A percentile compares a stretch with the other conserved stretches of the same genome.
These are phyloP conservation scores for Neurospora sp. DNA, from an alignment of 495 filamentous ascomycete species.

Conservation along the genomic window DNA sequence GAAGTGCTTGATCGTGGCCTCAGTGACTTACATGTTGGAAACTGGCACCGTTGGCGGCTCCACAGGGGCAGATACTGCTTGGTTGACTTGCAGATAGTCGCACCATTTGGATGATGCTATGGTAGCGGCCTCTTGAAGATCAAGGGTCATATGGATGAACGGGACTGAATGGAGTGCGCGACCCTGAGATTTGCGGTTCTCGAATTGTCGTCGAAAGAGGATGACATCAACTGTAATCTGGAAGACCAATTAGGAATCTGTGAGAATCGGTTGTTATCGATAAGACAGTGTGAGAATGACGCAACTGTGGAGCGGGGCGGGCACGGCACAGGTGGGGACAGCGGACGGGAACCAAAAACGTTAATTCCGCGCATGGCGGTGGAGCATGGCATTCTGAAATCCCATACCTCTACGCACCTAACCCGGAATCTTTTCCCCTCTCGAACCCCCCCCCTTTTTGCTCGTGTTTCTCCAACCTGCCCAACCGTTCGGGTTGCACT, in stretches of 20 bases:
- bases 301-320: neutral
- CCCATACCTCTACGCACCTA: neutral
- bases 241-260: neutral
- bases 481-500: neutral
- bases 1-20: neutral
- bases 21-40: neutral
- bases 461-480: neutral
- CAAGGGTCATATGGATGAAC: neutral
- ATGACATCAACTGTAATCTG: neutral
- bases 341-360: neutral
- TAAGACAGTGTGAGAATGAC: neutral
- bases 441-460: neutral
- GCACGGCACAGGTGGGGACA: neutral
- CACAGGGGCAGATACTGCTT: neutral
- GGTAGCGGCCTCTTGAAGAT: neutral
- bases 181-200: neutral
- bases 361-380: neutral
- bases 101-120: neutral
- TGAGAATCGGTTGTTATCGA: neutral
- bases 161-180: neutral
- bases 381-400: neutral
- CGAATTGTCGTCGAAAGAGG: neutral
- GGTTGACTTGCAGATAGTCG: neutral
- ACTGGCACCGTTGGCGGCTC: neutral
- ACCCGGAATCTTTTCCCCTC: neutral